Percentiles rank a stretch among this genome's conserved stretches.
Evolutionary conservation across 108 stramenopile genomes (phyloP).

Genomic region (Nannochloropsis granulata): DNA sequence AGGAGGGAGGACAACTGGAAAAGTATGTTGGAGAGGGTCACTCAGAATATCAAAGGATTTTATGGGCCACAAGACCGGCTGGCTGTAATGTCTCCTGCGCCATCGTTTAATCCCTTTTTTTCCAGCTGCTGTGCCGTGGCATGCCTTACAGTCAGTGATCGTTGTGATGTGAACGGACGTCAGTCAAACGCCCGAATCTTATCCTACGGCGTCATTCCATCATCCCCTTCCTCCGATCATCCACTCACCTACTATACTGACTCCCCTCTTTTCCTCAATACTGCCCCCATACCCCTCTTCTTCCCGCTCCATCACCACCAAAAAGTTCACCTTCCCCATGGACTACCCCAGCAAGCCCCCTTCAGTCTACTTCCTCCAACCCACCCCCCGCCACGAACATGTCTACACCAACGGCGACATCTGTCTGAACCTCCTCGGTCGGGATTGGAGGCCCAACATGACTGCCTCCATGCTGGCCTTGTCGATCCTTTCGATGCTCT

Average conservation of each 20-base stretch:
- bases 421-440: conserved; percentile 72
- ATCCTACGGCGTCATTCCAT: too few relatives aligned
- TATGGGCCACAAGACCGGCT: too few relatives aligned
- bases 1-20: too few relatives aligned
- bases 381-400: conserved; percentile 65
- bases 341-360: conserved; percentile 83
- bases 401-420: conserved; percentile 98
- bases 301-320: not conserved
- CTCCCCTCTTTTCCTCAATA: not conserved
- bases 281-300: not conserved
- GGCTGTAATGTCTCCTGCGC: too few relatives aligned
- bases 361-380: conserved; percentile 70
- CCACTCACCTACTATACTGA: not conserved
- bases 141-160: too few relatives aligned
- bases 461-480: conserved; percentile 67
- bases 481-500: conserved; percentile 73
- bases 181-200: too few relatives aligned
- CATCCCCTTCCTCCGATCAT: too few relatives aligned
- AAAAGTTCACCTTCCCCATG: conserved; percentile 46
- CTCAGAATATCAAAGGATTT: too few relatives aligned
- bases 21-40: too few relatives aligned
- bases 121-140: too few relatives aligned
- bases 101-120: too few relatives aligned
- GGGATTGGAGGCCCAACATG: conserved; percentile 87
- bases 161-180: too few relatives aligned